These are phyloP conservation scores for Aspergillus clavatus DNA, from an alignment of 2,329 filamentous ascomycete species.

Conservation along the genomic window DNA sequence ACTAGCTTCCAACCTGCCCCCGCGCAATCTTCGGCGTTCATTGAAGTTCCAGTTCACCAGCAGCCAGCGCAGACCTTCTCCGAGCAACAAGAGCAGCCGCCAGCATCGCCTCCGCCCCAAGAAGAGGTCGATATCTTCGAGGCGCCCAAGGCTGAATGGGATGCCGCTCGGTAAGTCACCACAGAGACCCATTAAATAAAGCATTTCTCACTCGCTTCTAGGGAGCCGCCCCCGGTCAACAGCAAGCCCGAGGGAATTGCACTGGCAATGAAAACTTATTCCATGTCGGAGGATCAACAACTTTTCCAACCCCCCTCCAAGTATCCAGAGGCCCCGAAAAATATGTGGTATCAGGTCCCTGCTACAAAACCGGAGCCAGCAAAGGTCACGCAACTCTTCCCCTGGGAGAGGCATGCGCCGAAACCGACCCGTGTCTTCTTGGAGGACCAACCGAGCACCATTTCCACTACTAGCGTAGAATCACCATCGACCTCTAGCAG, in stretches of 20 bases:
- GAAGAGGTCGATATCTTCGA: conserved; percentile 46
- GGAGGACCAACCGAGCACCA: conserved; percentile 24
- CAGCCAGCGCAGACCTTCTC: conserved; percentile 38
- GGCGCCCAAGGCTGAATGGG: conserved; percentile 58
- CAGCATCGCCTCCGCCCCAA: conserved; percentile 30
- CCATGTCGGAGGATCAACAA: conserved; percentile 71
- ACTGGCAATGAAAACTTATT: conserved; percentile 72
- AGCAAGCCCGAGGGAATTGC: conserved; percentile 81
- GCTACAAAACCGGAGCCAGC: conserved; percentile 52
- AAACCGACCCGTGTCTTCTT: conserved; percentile 51
- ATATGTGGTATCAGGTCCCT: conserved; percentile 86
- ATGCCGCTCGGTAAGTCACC: conserved; percentile 53
- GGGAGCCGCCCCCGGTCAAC: conserved; percentile 56
- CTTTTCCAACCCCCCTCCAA: conserved; percentile 71
- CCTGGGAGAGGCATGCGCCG: conserved; percentile 73
- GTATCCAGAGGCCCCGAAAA: conserved; percentile 76
- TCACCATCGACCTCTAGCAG: conserved; percentile 7
- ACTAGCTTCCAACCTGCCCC: neutral
- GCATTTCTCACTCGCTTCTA: conserved; percentile 33
- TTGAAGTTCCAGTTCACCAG: conserved; percentile 23
- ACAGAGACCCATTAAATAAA: conserved; percentile 8
- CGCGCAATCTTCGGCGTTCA: neutral
- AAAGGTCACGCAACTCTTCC: conserved; percentile 69
- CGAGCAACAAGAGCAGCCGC: conserved; percentile 40
- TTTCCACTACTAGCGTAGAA: conserved; percentile 4